Conservation (phyloP, 306 rosid genomes). For the Alnus glutinosa region DNA sequence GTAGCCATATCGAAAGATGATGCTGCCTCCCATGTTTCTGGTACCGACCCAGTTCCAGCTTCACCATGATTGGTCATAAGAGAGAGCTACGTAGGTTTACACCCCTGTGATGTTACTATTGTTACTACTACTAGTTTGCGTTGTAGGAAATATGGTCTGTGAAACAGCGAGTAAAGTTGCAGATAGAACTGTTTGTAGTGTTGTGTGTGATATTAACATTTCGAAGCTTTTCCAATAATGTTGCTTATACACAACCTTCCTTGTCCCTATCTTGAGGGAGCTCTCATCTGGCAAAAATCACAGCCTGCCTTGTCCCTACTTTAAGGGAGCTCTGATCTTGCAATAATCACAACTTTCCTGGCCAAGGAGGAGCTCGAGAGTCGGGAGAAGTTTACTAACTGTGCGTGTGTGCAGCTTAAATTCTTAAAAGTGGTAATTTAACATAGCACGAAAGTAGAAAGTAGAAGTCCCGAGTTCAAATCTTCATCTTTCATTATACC, state of each 20-base stretch:
- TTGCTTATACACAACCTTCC: background rate
- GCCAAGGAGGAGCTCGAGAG: too few species aligned
- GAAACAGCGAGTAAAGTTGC: slow-evolving; percentile 43
- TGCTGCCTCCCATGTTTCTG: slow-evolving; percentile 75
- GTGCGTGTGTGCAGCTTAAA: too few species aligned
- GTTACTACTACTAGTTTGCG: slow-evolving; percentile 53
- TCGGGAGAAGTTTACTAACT: too few species aligned
- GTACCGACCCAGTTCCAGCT: slow-evolving; percentile 59
- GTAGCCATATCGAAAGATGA: slow-evolving; percentile 90
- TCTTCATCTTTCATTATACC: too few species aligned
- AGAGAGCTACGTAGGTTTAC: slow-evolving; percentile 30
- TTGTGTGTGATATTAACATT: slow-evolving; percentile 43
- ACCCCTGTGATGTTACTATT: slow-evolving; percentile 36
- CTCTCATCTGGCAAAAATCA: too few species aligned
- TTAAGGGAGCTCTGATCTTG: too few species aligned
- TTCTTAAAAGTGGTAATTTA: too few species aligned
- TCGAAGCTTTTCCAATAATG: slow-evolving; percentile 42
- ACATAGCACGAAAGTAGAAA: too few species aligned
- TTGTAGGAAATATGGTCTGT: slow-evolving; percentile 52
- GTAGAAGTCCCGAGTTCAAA: too few species aligned
- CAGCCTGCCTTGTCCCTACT: too few species aligned
- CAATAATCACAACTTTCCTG: too few species aligned
- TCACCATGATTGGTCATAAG: slow-evolving; percentile 51
- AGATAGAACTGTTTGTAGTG: slow-evolving; percentile 31
- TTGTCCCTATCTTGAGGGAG: too few species aligned